Base-by-base conservation (phyloP, 805 yeast species). In the Saccharomycopsis lassenensis region DNA sequence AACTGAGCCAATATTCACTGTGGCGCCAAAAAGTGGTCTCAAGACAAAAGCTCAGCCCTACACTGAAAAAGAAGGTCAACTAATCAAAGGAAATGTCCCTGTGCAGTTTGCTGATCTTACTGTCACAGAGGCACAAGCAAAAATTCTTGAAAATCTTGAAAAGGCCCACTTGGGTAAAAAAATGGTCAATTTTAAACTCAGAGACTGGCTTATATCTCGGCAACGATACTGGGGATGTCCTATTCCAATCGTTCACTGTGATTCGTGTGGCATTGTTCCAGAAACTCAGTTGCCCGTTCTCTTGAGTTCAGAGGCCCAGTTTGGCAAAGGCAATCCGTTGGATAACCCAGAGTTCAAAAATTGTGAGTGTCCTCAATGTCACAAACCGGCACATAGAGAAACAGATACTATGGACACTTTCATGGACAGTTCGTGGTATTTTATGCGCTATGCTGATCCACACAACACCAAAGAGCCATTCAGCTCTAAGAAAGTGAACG, bases 211-310 rank as follows among this genome's bases (percentile, higher is more conserved):
- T 19, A 80, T 91, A 31, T 79, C 93, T 50, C 71, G 98, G 52
- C 98, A 91, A 56, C 62, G 98, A 41, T 89, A 81, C 56, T 91
- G 98, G 98, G 98, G 98, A 18, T 91, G 96, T 0, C 98, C 98
- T 2, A 91, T 91, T 37, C 98, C 98, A 4, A 85, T 91, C 14
- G 67, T 91, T 19, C 91, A 91, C 51, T 91, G 98, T 60, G 68
- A 66, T 5, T 45, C 56, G 2, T 91, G 98, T 64, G 98, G 98
- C 1, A 59, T 77, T 0, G 95, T 89, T 14, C 96, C 96, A 0
- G 94, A 82, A 27, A 61, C 71, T 2, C 77, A 87, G 19, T 63
- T 91, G 12, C 98, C 98, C 0, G 95, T 91, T 0, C 30, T 63
- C 24, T 67, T 91, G 24, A 97, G 97, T 0, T 66, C 67, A 8